Evolutionary conservation across 73 alveolate genomes (phyloP).

Genomic region (Tetrahymena borealis): DNA sequence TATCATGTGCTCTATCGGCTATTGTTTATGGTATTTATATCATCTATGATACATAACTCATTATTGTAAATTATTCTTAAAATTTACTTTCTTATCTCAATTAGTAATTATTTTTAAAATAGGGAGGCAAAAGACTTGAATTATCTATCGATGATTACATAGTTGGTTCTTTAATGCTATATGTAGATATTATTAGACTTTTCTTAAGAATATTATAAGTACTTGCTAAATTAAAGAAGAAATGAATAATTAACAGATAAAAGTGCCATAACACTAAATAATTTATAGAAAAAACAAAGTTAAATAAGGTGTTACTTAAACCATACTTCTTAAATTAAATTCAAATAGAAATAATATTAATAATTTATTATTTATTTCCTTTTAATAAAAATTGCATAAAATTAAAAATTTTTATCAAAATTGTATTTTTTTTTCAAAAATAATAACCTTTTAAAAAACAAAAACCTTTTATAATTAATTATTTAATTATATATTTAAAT

Average conservation of each 20-base stretch:
- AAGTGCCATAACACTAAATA: neutral
- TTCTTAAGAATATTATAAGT: constrained; percentile 11
- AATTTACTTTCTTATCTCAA: neutral
- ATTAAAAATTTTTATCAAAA: too few species aligned
- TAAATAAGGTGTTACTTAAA: too few species aligned
- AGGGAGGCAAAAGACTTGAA: constrained; percentile 28
- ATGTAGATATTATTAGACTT: constrained; percentile 42
- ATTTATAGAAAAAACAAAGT: neutral
- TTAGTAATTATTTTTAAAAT: neutral
- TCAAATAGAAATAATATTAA: too few species aligned
- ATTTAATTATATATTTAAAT: too few species aligned
- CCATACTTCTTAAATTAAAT: too few species aligned
- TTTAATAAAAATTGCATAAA: too few species aligned
- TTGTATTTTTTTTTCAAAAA: too few species aligned
- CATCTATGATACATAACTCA: constrained; percentile 64
- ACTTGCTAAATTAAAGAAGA: neutral
- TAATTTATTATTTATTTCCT: too few species aligned
- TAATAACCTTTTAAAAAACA: too few species aligned
- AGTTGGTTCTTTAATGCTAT: constrained; percentile 39
- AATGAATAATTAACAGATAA: neutral
- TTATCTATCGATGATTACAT: constrained; percentile 38
- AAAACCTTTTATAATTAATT: too few species aligned
- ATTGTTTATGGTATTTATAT: constrained; percentile 57
- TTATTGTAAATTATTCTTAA: constrained; percentile 37
- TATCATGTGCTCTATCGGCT: constrained; percentile 10